A percentile compares a stretch with the other conserved stretches of the same genome.
Conservation (phyloP, 352 stramenopile genomes). For the Globisporangium canariense region DNA sequence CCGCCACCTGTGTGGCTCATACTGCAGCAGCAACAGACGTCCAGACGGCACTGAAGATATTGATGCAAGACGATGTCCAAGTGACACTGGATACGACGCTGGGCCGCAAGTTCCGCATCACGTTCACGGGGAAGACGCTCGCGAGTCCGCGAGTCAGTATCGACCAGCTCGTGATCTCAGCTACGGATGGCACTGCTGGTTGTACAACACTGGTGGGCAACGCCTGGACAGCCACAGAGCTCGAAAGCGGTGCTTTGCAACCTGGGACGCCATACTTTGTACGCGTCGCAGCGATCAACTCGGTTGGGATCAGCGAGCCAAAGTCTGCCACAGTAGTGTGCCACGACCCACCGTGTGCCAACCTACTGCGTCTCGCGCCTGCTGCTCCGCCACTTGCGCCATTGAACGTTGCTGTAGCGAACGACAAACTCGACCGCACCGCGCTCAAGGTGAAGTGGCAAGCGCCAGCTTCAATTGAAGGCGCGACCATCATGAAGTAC, state of each 20-base stretch:
- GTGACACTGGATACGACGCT: slow-evolving; percentile 59
- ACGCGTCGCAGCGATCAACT: slow-evolving; percentile 87
- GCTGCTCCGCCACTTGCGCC: slow-evolving; percentile 71
- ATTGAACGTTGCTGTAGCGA: slow-evolving; percentile 75
- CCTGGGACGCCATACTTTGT: slow-evolving; percentile 89
- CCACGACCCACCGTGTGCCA: slow-evolving; percentile 51
- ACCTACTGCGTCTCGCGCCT: slow-evolving; percentile 39
- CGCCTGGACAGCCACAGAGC: slow-evolving; percentile 60
- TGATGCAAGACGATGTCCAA: slow-evolving; percentile 57
- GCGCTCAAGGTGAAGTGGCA: slow-evolving; percentile 88
- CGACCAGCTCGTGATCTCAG: slow-evolving; percentile 41
- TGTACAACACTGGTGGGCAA: slow-evolving; percentile 51
- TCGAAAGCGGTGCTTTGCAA: slow-evolving; percentile 78
- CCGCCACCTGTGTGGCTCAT: slow-evolving; percentile 33
- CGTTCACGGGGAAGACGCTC: slow-evolving; percentile 79
- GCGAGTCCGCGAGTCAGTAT: slow-evolving; percentile 19
- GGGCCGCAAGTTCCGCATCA: slow-evolving; percentile 77
- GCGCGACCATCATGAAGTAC: slow-evolving; percentile 64
- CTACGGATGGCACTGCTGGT: slow-evolving; percentile 50
- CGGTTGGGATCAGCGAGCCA: slow-evolving; percentile 65
- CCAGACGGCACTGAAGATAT: slow-evolving; percentile 25
- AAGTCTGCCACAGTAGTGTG: slow-evolving; percentile 39
- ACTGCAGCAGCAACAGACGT: slow-evolving; percentile 29
- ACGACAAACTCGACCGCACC: slow-evolving; percentile 68
- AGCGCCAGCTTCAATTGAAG: slow-evolving; percentile 54